phyloP scores from a whole-genome alignment of 2,329 filamentous ascomycete genomes.

The Colletotrichum sp. region DNA sequence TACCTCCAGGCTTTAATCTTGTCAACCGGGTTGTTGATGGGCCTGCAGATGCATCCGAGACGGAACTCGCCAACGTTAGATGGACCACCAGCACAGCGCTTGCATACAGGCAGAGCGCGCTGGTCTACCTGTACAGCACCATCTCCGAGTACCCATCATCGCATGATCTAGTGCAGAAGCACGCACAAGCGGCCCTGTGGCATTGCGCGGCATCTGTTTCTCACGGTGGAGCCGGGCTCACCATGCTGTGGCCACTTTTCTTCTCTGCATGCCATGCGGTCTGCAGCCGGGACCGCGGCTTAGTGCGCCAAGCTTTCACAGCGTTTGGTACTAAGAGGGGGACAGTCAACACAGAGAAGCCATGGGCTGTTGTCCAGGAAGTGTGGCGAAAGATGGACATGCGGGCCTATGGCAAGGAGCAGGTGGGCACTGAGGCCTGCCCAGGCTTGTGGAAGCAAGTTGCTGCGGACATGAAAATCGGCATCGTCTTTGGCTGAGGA shows the following conservation, averaged over 20 bases:
- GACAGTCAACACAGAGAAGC: slow-evolving; percentile 15
- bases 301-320: slow-evolving; percentile 21
- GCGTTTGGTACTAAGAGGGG: slow-evolving; percentile 15
- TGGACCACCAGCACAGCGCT: slow-evolving; percentile 19
- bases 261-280: slow-evolving; percentile 19
- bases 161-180: slow-evolving; percentile 16
- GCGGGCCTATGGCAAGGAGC: slow-evolving; percentile 10
- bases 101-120: slow-evolving; percentile 17
- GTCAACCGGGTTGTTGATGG: slow-evolving; percentile 23
- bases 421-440: slow-evolving; percentile 7
- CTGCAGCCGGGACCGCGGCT: slow-evolving; percentile 18
- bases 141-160: slow-evolving; percentile 14
- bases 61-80: slow-evolving; percentile 16
- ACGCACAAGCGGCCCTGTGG: slow-evolving; percentile 20
- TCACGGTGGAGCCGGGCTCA: slow-evolving; percentile 11
- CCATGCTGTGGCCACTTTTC: slow-evolving; percentile 20
- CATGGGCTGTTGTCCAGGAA: slow-evolving; percentile 19
- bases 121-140: slow-evolving; percentile 15
- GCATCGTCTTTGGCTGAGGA: slow-evolving; percentile 19
- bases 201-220: slow-evolving; percentile 20
- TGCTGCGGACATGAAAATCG: slow-evolving; percentile 16
- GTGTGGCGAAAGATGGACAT: slow-evolving; percentile 21
- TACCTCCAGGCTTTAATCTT: slow-evolving; percentile 15
- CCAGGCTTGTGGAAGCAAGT: slow-evolving; percentile 18
- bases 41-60: slow-evolving; percentile 8